phyloP scores from a whole-genome alignment of 1,139 yeast genomes.

The Yamadazyma mexicana region DNA sequence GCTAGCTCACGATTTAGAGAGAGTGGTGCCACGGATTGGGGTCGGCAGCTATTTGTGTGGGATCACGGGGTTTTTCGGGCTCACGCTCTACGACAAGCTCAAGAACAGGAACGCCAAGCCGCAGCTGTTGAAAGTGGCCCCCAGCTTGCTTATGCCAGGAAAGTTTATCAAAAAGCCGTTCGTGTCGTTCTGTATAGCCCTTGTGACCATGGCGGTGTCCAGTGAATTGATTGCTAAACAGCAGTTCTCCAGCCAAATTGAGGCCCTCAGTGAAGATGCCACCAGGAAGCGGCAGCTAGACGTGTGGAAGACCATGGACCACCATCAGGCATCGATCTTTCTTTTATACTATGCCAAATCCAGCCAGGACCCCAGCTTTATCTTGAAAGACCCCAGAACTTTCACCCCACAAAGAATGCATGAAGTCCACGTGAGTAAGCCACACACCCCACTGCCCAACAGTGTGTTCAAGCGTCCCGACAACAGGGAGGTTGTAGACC shows the following conservation, averaged over 20 bases:
- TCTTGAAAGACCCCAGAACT: constrained; percentile 27
- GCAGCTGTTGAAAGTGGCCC: constrained; percentile 3
- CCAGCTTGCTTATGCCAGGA: constrained; percentile 4
- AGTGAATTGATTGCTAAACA: constrained; percentile 27
- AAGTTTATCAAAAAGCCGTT: constrained; percentile 31
- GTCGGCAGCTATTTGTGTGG: constrained; percentile 27
- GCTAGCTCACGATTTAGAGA: constrained; percentile 29
- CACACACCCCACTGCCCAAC: constrained; percentile 7
- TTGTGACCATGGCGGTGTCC: constrained; percentile 26
- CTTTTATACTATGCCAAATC: constrained; percentile 37
- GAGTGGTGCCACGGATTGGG: constrained; percentile 26
- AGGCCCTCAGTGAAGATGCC: constrained; percentile 7
- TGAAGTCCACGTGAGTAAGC: constrained; percentile 30
- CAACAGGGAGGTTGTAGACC: constrained; percentile 8
- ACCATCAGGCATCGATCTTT: constrained; percentile 36
- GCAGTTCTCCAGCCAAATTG: constrained; percentile 21
- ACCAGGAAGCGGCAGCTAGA: constrained; percentile 20
- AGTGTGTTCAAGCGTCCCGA: constrained; percentile 12
- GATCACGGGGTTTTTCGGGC: constrained; percentile 25
- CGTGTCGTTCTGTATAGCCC: constrained; percentile 33
- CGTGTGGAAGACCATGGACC: constrained; percentile 42
- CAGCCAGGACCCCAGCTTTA: constrained; percentile 33
- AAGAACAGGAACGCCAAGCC: constrained; percentile 6
- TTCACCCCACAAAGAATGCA: constrained; percentile 24
- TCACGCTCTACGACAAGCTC: constrained; percentile 23